A percentile compares a stretch with the other conserved stretches of the same genome.
phyloP scores from a whole-genome alignment of 495 filamentous ascomycete genomes.

The Penicillium silybi region DNA sequence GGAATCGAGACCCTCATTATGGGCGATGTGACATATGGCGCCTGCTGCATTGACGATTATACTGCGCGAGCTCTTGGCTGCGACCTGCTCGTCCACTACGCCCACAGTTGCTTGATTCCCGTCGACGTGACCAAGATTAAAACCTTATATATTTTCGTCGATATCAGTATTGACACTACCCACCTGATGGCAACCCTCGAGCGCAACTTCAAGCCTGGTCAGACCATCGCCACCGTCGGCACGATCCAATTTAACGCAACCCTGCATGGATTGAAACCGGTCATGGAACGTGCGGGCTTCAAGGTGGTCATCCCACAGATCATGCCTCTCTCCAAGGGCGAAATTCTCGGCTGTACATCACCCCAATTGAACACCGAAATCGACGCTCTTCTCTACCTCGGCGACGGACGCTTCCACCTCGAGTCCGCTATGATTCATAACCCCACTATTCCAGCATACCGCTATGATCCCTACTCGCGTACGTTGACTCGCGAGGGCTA shows the following conservation, averaged over 20 bases:
- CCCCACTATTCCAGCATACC: slow-evolving; percentile 81
- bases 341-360: slow-evolving; percentile 94
- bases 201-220: slow-evolving; percentile 78
- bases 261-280: slow-evolving; percentile 72
- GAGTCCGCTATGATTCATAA: slow-evolving; percentile 99
- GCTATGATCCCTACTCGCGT: slow-evolving; percentile 94
- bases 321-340: slow-evolving; percentile 84
- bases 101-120: slow-evolving; percentile 92
- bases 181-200: slow-evolving; percentile 86
- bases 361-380: slow-evolving; percentile 61
- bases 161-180: slow-evolving; percentile 87
- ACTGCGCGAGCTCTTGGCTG: slow-evolving; percentile 92
- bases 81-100: slow-evolving; percentile 94
- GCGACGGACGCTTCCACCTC: slow-evolving; percentile 94
- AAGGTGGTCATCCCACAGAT: slow-evolving; percentile 85
- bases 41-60: slow-evolving; percentile 98
- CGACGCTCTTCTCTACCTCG: slow-evolving; percentile 86
- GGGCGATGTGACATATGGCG: slow-evolving; percentile 98
- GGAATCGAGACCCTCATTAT: slow-evolving; percentile 92
- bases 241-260: slow-evolving; percentile 99
- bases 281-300: slow-evolving; percentile 78
- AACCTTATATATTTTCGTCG: slow-evolving; percentile 96
- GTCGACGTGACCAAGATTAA: slow-evolving; percentile 94
- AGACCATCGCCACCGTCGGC: slow-evolving; percentile 86
- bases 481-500: slow-evolving; percentile 88